Evolutionary conservation across 345 rosid species (phyloP), one percentile per base, ranked within the genome.

Genomic region (thale cress (Arabidopsis thaliana)): DNA sequence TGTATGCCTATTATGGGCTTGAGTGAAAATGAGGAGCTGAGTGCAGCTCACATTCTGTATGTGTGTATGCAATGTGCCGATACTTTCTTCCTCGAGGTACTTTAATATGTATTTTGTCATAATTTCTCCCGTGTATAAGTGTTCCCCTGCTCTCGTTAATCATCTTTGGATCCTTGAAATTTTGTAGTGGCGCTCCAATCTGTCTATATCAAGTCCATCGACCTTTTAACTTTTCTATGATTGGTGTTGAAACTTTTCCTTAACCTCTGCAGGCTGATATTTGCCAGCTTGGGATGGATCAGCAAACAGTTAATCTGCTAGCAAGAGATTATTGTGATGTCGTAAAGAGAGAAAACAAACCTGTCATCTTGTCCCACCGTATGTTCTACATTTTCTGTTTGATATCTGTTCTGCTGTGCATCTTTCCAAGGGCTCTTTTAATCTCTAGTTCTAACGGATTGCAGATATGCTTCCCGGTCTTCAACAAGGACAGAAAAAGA

Each of bases 1-100:
- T 94, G 98, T 84, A 80, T 78, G 76, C 89, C 86, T 82, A 89
- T 94, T 51, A 88, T 91, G 97, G 98, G 98, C 51, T 90, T 89
- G 46, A 86, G 49, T 61, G 98, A 93, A 77, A 85, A 87, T 50
- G 98, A 93, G 2, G 98, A 93, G 65, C 80, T 91, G 75, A 82
- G 81, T 7, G 96, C 94, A 4, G 88, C 93, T 33, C 97, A 91
- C 70, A 87, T 91, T 78, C 80, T 93, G 72, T 93, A 91, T 79
- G 89, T 91, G 14, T 93, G 98, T 73, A 93, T 93, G 98, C 98
- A 93, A 65, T 89, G 96, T 73, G 97, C 98, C 1, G 96, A 91
- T 72, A 85, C 87, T 62, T 86, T 93, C 72, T 93, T 93, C 81
- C 96, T 93, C 14, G 83, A 89, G 96, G 96, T 93, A 70, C 76